Base-by-base conservation (phyloP, 208 protist genomes). In the Blastocrithidia nonstop region DNA sequence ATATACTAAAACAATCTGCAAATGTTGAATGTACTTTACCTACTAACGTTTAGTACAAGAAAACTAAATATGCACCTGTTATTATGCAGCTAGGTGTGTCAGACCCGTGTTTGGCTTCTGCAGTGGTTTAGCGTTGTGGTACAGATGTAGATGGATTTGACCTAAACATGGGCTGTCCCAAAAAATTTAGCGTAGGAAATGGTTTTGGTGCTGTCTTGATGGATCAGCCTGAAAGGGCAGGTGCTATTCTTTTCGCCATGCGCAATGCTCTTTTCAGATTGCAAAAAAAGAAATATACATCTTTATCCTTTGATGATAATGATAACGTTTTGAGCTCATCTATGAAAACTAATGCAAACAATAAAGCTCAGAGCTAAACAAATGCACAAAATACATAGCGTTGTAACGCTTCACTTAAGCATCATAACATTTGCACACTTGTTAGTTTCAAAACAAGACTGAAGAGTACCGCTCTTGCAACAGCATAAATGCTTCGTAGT, bases 121-220 rank as follows among this genome's bases (percentile, higher is more conserved):
- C 60, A 11, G 93, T 92, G 1, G 95, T 91, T 6, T 44, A 76
- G 36, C 47, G 86, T 6, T 86, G 90, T 40, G 58, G 57, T n/a
- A 57, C 71, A 7, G 95, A 98, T 55, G 75, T 98, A 15, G 78
- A 93, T 45, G 97, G 77, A 11, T 71, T 99, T 9, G 97, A 99
- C 75, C 52, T 99, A 23, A 99, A 99, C 68, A 98, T 99, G 96
- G 96, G 97, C 31, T 99, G 97, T 52, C 97, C 97, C 0, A 97
- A 97, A 53, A 73, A 81, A 42, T 99, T 98, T 55, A 98, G 93
- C 54, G 65, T 96, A 16, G 58, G 66, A 6, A 95, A 95, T 38
- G 95, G 95, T 5, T 98, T 99, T 90, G 97, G 97, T 15, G 79
- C 93, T 0, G 92, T 92, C 5, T 67, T 99, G 16, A 89, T 99